These are phyloP conservation scores for Babesia bigemina DNA, from an alignment of 169 alveolate species.

Conservation along the genomic window DNA sequence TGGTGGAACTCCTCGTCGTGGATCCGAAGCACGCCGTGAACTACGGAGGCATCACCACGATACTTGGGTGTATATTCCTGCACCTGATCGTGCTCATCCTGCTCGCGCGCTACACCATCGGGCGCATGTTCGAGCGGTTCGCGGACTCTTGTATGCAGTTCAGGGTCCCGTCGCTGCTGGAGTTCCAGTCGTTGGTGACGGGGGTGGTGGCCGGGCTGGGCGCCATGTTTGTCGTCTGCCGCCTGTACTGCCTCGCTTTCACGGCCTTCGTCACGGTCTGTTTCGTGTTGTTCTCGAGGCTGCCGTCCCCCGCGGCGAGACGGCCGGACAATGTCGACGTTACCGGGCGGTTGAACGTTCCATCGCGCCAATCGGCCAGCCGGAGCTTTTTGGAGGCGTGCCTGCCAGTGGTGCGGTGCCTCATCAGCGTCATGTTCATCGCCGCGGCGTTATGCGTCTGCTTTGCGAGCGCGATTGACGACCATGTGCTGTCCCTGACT, in stretches of 20 bases:
- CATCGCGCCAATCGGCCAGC: too few species aligned
- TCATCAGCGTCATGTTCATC: constrained; percentile 35
- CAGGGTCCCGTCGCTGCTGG: constrained; percentile 29
- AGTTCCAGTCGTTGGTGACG: constrained; percentile 7
- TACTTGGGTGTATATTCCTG: constrained; percentile 7
- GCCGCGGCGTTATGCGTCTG: constrained; percentile 8
- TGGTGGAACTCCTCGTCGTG: constrained; percentile 19
- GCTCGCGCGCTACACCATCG: constrained; percentile 23
- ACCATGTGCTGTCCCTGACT: constrained; percentile 10
- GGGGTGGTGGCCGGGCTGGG: constrained; percentile 32
- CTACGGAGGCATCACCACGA: constrained; percentile 6
- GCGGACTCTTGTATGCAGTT: constrained; percentile 43
- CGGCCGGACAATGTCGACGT: background rate
- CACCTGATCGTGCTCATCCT: constrained; percentile 1
- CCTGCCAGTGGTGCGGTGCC: constrained; percentile 15
- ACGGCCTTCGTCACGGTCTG: constrained; percentile 10
- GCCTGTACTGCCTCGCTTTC: constrained; percentile 30
- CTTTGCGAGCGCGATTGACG: background rate
- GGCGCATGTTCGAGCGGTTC: constrained; percentile 18
- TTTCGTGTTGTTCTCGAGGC: constrained; percentile 3
- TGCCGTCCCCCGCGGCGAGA: background rate
- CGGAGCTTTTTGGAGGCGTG: constrained; percentile 8
- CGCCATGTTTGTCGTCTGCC: background rate
- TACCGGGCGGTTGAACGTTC: background rate
- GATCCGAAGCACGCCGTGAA: constrained; percentile 17